Evolutionary conservation across 768 basidiomycete genomes (phyloP), one percentile per base, ranked within the genome.

Genomic region (Collybiopsis luxurians): DNA sequence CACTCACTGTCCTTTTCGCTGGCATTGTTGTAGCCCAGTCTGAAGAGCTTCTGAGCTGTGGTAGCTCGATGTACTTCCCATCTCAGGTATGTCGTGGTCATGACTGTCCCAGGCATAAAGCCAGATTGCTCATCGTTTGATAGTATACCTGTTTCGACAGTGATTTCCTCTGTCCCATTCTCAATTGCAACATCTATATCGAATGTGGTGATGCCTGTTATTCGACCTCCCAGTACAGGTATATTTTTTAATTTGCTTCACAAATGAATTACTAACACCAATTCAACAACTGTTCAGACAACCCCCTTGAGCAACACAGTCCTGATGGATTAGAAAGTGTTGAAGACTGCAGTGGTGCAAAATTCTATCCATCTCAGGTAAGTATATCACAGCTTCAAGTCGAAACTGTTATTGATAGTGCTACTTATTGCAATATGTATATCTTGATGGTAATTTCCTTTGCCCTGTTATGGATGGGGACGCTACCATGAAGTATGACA

Each of bases 111-210:
- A 30, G 23, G 13, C 15, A 27, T 24, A 21, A 42, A 42, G n/a
- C 13, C 6, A n/a, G 4, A 7, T n/a, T 17, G 34, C 47, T 56
- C 19, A 43, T 49, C 12, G 6, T 10, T 9, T 2, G 3, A 23
- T 26, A 62, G 61, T 62, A 62, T 23, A 57, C 56, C 27, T 62
- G 61, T 34, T 62, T 59, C 24, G 49, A 62, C 31, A 43, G 50
- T 47, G 42, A 11, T 3, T 55, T 60, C 28, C 59, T 62, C 50
- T 62, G 61, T 24, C 61, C 61, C 3, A 59, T 62, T 36, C n/a
- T 53, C 21, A 52, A 53, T 23, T 55, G 53, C 48, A 52, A 59
- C 10, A 26, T 12, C 5, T 53, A 39, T 36, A 28, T 62, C 24
- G 7, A 36, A 15, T 62, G 59, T 34, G 59, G 56, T 1, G 34